Base-by-base conservation (phyloP, 2,329 filamentous ascomycete species). In the Madurella mycetomatis region DNA sequence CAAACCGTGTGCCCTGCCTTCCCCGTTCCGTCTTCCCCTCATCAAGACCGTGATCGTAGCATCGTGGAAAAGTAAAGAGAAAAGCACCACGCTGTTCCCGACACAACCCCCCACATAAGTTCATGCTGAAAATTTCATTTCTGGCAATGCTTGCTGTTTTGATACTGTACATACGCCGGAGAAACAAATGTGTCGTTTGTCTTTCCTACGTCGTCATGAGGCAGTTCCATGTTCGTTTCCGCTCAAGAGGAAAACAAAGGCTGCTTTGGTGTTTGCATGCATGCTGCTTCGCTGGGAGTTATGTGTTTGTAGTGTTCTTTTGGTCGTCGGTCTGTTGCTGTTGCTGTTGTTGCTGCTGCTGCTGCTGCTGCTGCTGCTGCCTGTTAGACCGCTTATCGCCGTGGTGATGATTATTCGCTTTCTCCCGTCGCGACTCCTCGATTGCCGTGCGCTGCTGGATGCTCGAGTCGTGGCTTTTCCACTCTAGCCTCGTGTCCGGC, bases 381-480 rank as follows among this genome's bases (percentile, higher is more conserved):
- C 69, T 68, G 51, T 70, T 66, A n/a, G 55, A 58, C 48, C 63
- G 62, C 56, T 65, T 65, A 41, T 68, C 66, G 58, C 61, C 60
- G 51, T 70, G 66, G 55, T 70, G 66, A 52, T 69, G 66, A 57
- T 82, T 78, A 54, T 72, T 71, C 16, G 76, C 80, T 73, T 95
- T 95, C 67, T 96, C 91, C 63, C 92, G 90, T 58, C 92, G 87
- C 53, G 90, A 89, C 71, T 96, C 90, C 66, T 96, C 92, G 60
- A 96, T 91, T 17, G 89, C 89, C 31, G 87, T 88, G 62, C 91
- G 84, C 74, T 96, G 92, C 63, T 90, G 88, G 67, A 99, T 96
- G 71, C 90, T 96, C 60, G 92, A 90, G 67, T 96, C 92, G 71
- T 99, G 94, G 68, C 88, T 94, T 75, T 96, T 95, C 84, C 92